Evolutionary conservation across 495 filamentous ascomycete species (phyloP), one percentile per base, ranked within the genome.

Genomic region (Aspergillus saccharolyticus): DNA sequence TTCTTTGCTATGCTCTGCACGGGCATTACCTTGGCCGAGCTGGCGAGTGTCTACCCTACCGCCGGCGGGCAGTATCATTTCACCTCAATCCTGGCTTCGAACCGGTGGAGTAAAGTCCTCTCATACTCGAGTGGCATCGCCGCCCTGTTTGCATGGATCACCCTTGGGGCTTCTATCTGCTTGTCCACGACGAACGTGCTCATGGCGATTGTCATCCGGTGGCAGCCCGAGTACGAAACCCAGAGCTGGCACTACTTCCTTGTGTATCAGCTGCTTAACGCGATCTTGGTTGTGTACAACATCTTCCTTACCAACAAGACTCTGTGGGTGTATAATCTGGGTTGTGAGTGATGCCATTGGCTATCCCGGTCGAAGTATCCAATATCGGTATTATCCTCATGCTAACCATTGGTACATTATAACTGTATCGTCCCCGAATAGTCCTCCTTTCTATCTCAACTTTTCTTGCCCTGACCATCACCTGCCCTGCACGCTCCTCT

Each of bases 21-120:
- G 15, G 78, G 76, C 2, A 64, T 74, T 4, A 76, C 74, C 16
- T 65, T 81, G 24, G 78, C 74, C 19, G 80, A 83, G 62, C 65
- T 83, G 20, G 74, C 75, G 1, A 75, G 77, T 10, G 76, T 75
- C 49, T 81, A 78, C 66, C 77, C 78, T 0, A 81, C 80, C 0
- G 77, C 78, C 1, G 79, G 78, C 2, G 79, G 79, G 6, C 79
- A 82, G 59, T 82, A 72, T 44, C 69, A 72, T 55, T 71, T 68
- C 60, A 67, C 71, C 17, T 66, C 67, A 8, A 61, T 72, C 16
- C 57, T 74, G 19, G 66, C 68, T 7, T 60, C 65, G 24, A 45
- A 44, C 10, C 53, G 55, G 17, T 70, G 61, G 63, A 63, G 61
- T 45, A 58, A 60, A 15, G 21, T 50, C 14, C 56, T 71, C 30